Base-by-base conservation (phyloP, 2,329 filamentous ascomycete genomes). In the Talaromyces sp. region DNA sequence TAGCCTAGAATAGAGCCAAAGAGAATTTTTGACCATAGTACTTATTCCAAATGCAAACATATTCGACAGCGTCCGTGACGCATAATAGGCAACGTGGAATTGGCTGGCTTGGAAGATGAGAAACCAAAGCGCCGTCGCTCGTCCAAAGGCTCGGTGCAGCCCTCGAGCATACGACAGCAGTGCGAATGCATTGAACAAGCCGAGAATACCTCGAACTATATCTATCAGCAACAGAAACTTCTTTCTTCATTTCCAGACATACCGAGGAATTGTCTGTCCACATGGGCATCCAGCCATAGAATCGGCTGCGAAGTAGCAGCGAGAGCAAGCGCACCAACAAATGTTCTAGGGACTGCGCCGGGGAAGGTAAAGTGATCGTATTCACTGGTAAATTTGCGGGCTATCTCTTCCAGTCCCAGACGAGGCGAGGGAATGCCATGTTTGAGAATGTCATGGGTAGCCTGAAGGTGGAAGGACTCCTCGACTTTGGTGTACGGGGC, bases 401-500 rank as follows among this genome's bases (percentile, higher is more conserved):
- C 14, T 26, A 62, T 43, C 8, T 49, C 54, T 17, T 51, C 58
- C 10, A 9, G 19, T 2, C 58, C 55, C 24, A 62, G 61, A 24
- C 51, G 19, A 51, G 61, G 61, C 0, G 46, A 60, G 7, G 91
- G 90, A 1, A 90, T 86, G 26, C 92, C 92, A 72, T 95, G 91
- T 41, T 84, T 83, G 62, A 96, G 75, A 38, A 99, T 89, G 73
- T 99, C 95, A 75, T 98, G 95, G 3, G 87, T 84, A 6, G 95
- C 95, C 75, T 99, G 95, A 61, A 98, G 86, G 74, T 96, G 96
- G 84, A 99, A 98, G 0, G 93, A 98, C 76, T 99, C 95, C 75
- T 99, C 95, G 62, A 99, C 95, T 75, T 99, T 99, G 60, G 93
- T 97, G 78, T 96, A 93, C 0, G 95, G 95, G 11, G 93, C 86